These are phyloP conservation scores for Fusarium buxicola DNA, from an alignment of 2,329 filamentous ascomycete genomes.

Conservation along the genomic window DNA sequence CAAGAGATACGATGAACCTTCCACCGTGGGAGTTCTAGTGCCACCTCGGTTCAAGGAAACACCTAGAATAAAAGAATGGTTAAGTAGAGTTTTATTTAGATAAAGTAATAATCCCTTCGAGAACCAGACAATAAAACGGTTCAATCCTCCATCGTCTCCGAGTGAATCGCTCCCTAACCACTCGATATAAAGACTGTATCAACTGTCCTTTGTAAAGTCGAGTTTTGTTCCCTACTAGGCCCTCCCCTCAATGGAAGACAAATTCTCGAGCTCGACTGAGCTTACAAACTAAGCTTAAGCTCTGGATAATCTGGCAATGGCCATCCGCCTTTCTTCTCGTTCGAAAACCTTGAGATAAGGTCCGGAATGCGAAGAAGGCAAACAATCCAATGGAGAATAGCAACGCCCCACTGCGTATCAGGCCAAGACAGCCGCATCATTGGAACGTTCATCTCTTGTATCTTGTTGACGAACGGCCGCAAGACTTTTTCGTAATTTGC, in stretches of 20 bases:
- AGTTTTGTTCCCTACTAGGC: background rate
- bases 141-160: too few relatives aligned
- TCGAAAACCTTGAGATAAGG: constrained; percentile 26
- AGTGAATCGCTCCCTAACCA: too few relatives aligned
- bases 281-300: background rate
- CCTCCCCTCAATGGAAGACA: background rate
- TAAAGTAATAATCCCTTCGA: too few relatives aligned
- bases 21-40: too few relatives aligned
- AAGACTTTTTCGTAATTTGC: constrained; percentile 25
- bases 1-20: too few relatives aligned
- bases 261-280: rapidly evolving
- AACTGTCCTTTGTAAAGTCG: background rate
- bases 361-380: constrained; percentile 20
- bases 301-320: constrained; percentile 22
- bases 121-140: too few relatives aligned
- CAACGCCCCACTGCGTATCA: constrained; percentile 16
- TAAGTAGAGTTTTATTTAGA: background rate
- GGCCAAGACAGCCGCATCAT: constrained; percentile 12
- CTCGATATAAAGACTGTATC: too few relatives aligned
- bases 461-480: constrained; percentile 21
- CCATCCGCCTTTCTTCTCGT: constrained; percentile 31
- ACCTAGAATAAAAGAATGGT: constrained; percentile 41
- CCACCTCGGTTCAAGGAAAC: too few relatives aligned
- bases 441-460: constrained; percentile 27
- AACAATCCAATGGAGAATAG: constrained; percentile 24